A percentile compares a stretch with the other conserved stretches of the same genome.
Evolutionary conservation across 352 stramenopile genomes (phyloP).

Genomic region (Phytophthora citrophthora): DNA sequence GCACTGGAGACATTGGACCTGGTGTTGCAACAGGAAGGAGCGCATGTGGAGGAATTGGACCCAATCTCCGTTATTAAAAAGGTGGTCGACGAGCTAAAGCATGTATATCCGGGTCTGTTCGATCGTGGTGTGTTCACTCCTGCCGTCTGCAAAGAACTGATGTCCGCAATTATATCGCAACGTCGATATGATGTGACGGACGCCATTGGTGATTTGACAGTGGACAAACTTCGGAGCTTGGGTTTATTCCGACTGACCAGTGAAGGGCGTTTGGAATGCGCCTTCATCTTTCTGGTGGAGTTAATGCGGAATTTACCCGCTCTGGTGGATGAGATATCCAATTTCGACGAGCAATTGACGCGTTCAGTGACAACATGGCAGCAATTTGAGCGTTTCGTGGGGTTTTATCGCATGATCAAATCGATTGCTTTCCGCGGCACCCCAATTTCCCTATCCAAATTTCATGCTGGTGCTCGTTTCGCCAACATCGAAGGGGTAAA

Average conservation of each 20-base stretch:
- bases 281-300: conserved; percentile 9
- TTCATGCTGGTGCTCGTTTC: conserved; percentile 9
- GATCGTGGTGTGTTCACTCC: not conserved
- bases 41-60: not conserved
- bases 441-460: not conserved
- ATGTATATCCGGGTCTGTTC: not conserved
- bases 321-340: not conserved
- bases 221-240: no score
- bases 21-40: not conserved
- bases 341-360: conserved; percentile 3
- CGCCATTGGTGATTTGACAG: conserved; percentile 2
- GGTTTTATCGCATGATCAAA: conserved; percentile 13
- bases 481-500: not conserved
- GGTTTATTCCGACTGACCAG: no score
- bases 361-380: conserved; percentile 3
- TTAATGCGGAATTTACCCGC: conserved; percentile 6
- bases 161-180: conserved; percentile 4
- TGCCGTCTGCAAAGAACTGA: not conserved
- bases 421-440: conserved; percentile 2
- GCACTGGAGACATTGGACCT: conserved; percentile 4
- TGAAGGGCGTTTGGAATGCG: no score
- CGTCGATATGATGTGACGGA: not conserved
- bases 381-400: conserved; percentile 15
- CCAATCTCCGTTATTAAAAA: not conserved
- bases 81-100: not conserved